phyloP scores from a whole-genome alignment of 192 early-diverging fungal genomes.

The Coemansia sp. region DNA sequence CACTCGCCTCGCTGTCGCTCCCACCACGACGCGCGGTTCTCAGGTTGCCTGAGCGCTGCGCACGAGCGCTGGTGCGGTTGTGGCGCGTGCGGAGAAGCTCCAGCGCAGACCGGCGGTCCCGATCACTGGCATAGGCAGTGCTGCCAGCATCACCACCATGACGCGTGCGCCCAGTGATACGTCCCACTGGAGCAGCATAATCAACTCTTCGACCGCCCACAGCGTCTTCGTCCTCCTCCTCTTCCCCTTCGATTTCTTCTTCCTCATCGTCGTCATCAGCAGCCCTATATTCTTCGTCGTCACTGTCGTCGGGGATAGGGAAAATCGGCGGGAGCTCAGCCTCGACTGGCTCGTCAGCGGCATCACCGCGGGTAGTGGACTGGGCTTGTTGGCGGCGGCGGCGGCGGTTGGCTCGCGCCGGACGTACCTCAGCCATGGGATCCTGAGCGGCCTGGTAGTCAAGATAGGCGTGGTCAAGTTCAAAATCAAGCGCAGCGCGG shows the following conservation, averaged over 20 bases:
- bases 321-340: conserved; percentile 54
- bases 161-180: background rate
- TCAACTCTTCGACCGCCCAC: background rate
- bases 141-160: conserved; percentile 5
- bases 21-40: background rate
- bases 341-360: conserved; percentile 27
- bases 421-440: conserved; percentile 35
- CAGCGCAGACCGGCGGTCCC: conserved; percentile 31
- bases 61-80: conserved; percentile 12
- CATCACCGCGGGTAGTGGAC: background rate
- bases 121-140: background rate
- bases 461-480: conserved; percentile 56
- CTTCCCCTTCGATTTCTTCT: conserved; percentile 56
- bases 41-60: conserved; percentile 1
- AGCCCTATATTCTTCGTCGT: conserved; percentile 62
- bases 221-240: conserved; percentile 28
- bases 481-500: conserved; percentile 49
- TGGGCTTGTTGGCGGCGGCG: background rate
- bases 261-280: conserved; percentile 60
- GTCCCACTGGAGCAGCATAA: background rate
- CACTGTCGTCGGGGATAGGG: conserved; percentile 62
- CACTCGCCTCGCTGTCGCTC: background rate
- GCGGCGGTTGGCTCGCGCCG: conserved; percentile 13
- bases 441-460: conserved; percentile 37
- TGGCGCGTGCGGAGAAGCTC: conserved; percentile 46